A percentile compares a stretch with the other conserved stretches of the same genome.
Conservation (phyloP, 495 filamentous ascomycete species). For the Choiromyces venosus region DNA sequence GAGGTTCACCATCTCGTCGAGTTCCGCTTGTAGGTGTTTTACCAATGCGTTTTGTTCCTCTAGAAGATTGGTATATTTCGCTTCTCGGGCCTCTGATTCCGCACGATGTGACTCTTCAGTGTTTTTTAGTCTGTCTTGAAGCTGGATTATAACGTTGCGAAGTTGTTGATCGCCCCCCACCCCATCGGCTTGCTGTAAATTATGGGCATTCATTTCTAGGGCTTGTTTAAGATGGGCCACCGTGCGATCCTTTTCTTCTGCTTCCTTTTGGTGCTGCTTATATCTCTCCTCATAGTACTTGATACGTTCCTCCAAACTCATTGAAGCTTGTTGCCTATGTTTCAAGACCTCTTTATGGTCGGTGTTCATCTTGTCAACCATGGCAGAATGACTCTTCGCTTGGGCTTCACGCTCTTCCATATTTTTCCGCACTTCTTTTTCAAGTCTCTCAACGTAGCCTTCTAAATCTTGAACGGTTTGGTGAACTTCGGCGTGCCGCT, state of each 20-base stretch:
- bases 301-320: slow-evolving; percentile 24
- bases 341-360: slow-evolving; percentile 18
- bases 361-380: slow-evolving; percentile 13
- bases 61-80: slow-evolving; percentile 32
- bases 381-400: not conserved
- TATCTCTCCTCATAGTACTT: slow-evolving; percentile 17
- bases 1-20: slow-evolving; percentile 39
- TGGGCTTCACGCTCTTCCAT: slow-evolving; percentile 1
- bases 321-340: slow-evolving; percentile 19
- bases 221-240: slow-evolving; percentile 26
- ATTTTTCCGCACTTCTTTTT: slow-evolving; percentile 12
- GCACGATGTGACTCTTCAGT: slow-evolving; percentile 21
- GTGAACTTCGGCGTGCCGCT: slow-evolving; percentile 23
- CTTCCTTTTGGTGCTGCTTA: slow-evolving; percentile 17
- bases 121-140: slow-evolving; percentile 27
- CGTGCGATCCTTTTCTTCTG: slow-evolving; percentile 32
- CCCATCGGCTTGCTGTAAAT: not conserved
- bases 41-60: slow-evolving; percentile 34
- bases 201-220: slow-evolving; percentile 7
- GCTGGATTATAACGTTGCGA: slow-evolving; percentile 9
- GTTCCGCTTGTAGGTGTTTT: slow-evolving; percentile 37
- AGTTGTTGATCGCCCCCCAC: slow-evolving; percentile 10
- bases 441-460: slow-evolving; percentile 19
- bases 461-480: slow-evolving; percentile 23
- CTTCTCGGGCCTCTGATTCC: slow-evolving; percentile 13